Evolutionary conservation across 1,139 yeast genomes (phyloP).

Genomic region (Blastobotrys persicus): DNA sequence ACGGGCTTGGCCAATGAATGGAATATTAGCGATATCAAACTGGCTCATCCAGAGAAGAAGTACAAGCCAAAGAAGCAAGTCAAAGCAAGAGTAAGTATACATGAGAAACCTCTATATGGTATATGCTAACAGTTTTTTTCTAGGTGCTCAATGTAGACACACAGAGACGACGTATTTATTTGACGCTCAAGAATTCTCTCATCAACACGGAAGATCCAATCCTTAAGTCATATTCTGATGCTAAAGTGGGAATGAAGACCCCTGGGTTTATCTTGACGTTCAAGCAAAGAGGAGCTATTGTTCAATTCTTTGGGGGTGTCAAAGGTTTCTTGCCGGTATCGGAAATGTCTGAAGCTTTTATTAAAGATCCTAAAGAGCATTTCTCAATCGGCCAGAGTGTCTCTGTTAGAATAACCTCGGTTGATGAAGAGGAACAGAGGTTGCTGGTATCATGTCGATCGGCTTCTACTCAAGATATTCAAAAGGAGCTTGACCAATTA

Average conservation of each 20-base stretch:
- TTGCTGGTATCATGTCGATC: constrained; percentile 74
- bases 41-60: constrained; percentile 88
- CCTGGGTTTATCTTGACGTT: constrained; percentile 74
- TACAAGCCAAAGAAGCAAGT: constrained; percentile 81
- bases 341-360: constrained; percentile 88
- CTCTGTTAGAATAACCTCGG: constrained; percentile 59
- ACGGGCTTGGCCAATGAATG: constrained; percentile 71
- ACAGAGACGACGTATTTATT: constrained; percentile 46
- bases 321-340: constrained; percentile 80
- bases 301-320: constrained; percentile 76
- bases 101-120: too few species aligned
- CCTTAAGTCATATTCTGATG: constrained; percentile 52
- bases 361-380: constrained; percentile 72
- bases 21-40: constrained; percentile 81
- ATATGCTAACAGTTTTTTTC: too few species aligned
- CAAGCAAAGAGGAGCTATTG: constrained; percentile 73
- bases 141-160: constrained; percentile 42
- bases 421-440: constrained; percentile 55
- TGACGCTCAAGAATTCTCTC: constrained; percentile 81
- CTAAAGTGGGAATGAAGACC: constrained; percentile 58
- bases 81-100: constrained; percentile 57
- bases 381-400: constrained; percentile 85
- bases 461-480: constrained; percentile 47
- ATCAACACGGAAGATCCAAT: constrained; percentile 65
- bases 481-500: constrained; percentile 47